phyloP scores from a whole-genome alignment of 805 yeast species.

The Yamadazyma akitaensis region DNA sequence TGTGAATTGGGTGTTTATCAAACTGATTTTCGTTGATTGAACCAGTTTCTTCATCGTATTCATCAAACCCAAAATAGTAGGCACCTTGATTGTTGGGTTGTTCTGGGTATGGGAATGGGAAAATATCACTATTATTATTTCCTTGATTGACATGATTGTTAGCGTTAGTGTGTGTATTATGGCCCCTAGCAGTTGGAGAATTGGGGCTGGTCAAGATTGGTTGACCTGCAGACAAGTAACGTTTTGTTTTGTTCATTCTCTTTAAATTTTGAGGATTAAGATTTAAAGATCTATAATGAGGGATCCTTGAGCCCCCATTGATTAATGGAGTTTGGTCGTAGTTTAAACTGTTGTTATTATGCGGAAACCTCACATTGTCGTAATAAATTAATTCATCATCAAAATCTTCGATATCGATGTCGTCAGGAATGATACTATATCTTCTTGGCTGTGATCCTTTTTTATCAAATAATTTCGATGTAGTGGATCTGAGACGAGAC shows the following conservation, averaged over 20 bases:
- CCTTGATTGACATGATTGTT: background rate
- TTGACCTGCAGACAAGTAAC: slow-evolving; percentile 36
- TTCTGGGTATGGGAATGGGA: slow-evolving; percentile 35
- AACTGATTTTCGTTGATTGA: slow-evolving; percentile 12
- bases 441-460: slow-evolving; percentile 71
- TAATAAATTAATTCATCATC: slow-evolving; percentile 52
- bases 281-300: slow-evolving; percentile 41
- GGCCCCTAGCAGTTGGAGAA: slow-evolving; percentile 7
- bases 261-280: slow-evolving; percentile 25
- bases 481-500: slow-evolving; percentile 58
- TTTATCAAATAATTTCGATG: slow-evolving; percentile 69
- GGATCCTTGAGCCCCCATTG: slow-evolving; percentile 25
- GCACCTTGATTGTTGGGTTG: slow-evolving; percentile 20
- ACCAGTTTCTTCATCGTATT: slow-evolving; percentile 32
- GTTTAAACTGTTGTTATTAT: slow-evolving; percentile 19
- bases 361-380: slow-evolving; percentile 40
- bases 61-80: slow-evolving; percentile 38
- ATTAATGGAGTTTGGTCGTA: slow-evolving; percentile 33
- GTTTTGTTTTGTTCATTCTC: slow-evolving; percentile 24
- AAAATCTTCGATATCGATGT: slow-evolving; percentile 51
- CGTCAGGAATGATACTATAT: slow-evolving; percentile 69
- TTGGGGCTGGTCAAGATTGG: slow-evolving; percentile 7
- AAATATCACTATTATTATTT: slow-evolving; percentile 21
- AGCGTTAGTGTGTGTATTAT: background rate
- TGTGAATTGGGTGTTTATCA: slow-evolving; percentile 14